Evolutionary conservation across 306 rosid genomes (phyloP), one percentile per base, ranked within the genome.

Genomic region (Inga laurina): DNA sequence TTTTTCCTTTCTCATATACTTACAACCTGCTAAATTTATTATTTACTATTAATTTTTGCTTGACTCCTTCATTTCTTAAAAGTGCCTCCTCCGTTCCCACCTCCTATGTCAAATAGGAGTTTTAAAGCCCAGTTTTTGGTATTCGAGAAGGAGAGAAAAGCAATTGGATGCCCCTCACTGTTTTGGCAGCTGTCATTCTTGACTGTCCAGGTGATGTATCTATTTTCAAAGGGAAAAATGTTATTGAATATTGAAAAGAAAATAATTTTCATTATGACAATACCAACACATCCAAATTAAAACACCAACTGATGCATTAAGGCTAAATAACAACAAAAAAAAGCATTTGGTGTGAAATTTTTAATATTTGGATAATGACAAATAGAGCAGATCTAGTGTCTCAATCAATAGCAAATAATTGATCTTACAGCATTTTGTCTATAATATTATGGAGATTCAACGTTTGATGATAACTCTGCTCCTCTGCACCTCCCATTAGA

Each of bases 51-150:
- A 68, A 66, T 87, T 76, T 84, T 75, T 84, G 49, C 78, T 90
- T 87, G 85, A 72, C 64, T 87, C 86, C 86, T 88, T 86, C 87
- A 77, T 85, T 89, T 93, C 91, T 93, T 87, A 86, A 82, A 73
- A 95, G 99, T 93, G 93, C 98, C 99, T 82, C 91, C 94, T 89
- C 96, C 96, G 80, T 82, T 93, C 82, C 99, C 99, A 72, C 98
- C 94, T 82, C 97, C 91, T 83, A 86, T 92, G 85, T 95, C 97
- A 80, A 97, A 97, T 92, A 88, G 85, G 91, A 95, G 98, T 88
- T 92, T 78, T 83, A 83, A 83, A 19, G 85, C 88, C 76, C 98
- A 93, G 64, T 54, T 91, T 84, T 59, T 62, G 45, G 84, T 84
- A 48, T 95, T 90, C 48, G 88, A 69, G 72, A 88, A 81, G 91